phyloP scores from a whole-genome alignment of 768 basidiomycete genomes.

The Suillus plorans region DNA sequence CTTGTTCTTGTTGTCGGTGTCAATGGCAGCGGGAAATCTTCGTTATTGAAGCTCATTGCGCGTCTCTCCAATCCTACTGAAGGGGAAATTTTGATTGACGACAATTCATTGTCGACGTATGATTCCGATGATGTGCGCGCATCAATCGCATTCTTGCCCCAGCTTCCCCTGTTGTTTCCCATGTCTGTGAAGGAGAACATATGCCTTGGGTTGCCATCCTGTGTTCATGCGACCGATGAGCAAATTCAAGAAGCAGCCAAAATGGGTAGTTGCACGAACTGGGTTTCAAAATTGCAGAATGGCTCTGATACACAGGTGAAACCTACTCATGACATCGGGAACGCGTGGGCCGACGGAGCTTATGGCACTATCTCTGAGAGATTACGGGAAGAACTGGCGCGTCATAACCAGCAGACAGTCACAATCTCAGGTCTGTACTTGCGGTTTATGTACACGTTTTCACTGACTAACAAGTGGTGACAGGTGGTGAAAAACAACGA shows the following conservation, averaged over 20 bases:
- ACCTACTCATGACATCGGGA: slow-evolving; percentile 19
- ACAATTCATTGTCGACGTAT: slow-evolving; percentile 37
- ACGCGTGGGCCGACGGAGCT: slow-evolving; percentile 21
- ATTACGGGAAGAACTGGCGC: slow-evolving; percentile 20
- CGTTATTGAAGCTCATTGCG: slow-evolving; percentile 48
- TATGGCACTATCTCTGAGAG: slow-evolving; percentile 20
- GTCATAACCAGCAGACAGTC: slow-evolving; percentile 21
- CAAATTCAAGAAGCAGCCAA: slow-evolving; percentile 31
- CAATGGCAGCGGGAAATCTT: slow-evolving; percentile 30
- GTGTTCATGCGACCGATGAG: slow-evolving; percentile 16
- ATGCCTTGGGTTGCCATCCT: slow-evolving; percentile 25
- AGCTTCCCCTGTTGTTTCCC: slow-evolving; percentile 50
- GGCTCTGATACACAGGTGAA: slow-evolving; percentile 32
- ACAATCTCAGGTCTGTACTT: slow-evolving; percentile 21
- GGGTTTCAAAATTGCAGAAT: slow-evolving; percentile 35
- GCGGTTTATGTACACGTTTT: slow-evolving; percentile 7
- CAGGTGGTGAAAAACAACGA: slow-evolving; percentile 48
- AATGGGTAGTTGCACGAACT: slow-evolving; percentile 27
- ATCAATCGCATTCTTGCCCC: slow-evolving; percentile 48
- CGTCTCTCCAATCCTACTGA: slow-evolving; percentile 46
- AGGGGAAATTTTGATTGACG: slow-evolving; percentile 47
- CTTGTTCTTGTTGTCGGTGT: slow-evolving; percentile 32
- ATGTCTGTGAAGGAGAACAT: slow-evolving; percentile 46
- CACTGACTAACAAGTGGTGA: slow-evolving; percentile 3
- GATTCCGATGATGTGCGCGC: slow-evolving; percentile 39